Evolutionary conservation across 768 basidiomycete genomes (phyloP).

Genomic region (Termitomyces sp.): DNA sequence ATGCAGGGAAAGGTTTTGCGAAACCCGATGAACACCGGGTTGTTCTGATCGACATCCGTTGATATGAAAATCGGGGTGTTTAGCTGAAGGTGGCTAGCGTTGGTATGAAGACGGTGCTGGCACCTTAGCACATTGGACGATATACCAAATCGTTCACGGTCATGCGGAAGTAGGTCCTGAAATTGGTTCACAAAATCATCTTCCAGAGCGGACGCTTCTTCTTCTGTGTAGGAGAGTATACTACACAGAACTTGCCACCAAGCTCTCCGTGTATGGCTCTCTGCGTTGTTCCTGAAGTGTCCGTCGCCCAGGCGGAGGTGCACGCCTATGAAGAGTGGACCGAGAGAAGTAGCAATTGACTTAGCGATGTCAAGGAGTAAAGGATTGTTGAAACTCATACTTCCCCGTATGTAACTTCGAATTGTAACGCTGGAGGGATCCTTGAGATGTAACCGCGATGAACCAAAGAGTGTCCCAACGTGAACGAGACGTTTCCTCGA

Average conservation of each 20-base stretch:
- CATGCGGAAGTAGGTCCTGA: neutral
- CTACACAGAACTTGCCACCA: slow-evolving; percentile 60
- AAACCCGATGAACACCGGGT: slow-evolving; percentile 47
- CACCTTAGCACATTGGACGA: slow-evolving; percentile 30
- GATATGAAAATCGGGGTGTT: slow-evolving; percentile 67
- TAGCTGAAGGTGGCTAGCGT: slow-evolving; percentile 28
- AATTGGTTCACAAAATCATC: slow-evolving; percentile 6
- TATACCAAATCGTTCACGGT: neutral
- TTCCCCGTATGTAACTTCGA: slow-evolving; percentile 46
- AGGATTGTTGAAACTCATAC: slow-evolving; percentile 58
- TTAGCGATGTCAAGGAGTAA: slow-evolving; percentile 42
- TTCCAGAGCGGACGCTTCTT: slow-evolving; percentile 34
- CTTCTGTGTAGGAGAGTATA: slow-evolving; percentile 40
- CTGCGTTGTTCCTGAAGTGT: slow-evolving; percentile 44
- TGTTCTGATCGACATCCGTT: slow-evolving; percentile 46
- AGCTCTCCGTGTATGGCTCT: slow-evolving; percentile 40
- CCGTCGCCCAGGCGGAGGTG: slow-evolving; percentile 76
- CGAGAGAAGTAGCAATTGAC: slow-evolving; percentile 42
- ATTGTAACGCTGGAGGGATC: slow-evolving; percentile 36
- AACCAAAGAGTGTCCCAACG: slow-evolving; percentile 76
- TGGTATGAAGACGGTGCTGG: slow-evolving; percentile 35
- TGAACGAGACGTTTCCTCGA: slow-evolving; percentile 54
- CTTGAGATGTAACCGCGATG: slow-evolving; percentile 60
- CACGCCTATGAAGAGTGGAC: slow-evolving; percentile 53
- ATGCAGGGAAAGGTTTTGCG: slow-evolving; percentile 60